These are phyloP conservation scores for Nicotiana attenuata DNA, from an alignment of 257 asterid genomes.

Conservation along the genomic window DNA sequence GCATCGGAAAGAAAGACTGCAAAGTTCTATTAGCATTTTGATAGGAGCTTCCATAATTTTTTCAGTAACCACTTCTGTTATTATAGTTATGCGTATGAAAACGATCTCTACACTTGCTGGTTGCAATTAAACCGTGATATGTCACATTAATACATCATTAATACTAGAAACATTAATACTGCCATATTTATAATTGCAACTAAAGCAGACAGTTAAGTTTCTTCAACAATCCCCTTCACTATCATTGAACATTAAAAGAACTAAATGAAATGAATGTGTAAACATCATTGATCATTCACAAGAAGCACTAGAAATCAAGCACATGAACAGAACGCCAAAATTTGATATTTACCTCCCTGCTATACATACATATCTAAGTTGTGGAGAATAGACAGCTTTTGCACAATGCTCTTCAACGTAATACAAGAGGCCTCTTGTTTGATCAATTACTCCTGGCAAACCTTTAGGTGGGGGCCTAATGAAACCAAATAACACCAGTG, in stretches of 20 bases:
- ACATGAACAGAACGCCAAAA: neutral
- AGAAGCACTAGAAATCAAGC: neutral
- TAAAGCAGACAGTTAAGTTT: neutral
- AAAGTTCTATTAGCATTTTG: neutral
- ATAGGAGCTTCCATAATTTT: neutral
- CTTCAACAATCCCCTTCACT: neutral
- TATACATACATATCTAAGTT: slow-evolving; percentile 81
- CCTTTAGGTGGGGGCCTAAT: slow-evolving; percentile 84
- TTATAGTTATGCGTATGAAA: no score
- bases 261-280: neutral
- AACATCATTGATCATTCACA: neutral
- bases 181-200: neutral
- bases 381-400: slow-evolving; percentile 73
- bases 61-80: no score
- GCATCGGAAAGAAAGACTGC: neutral
- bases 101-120: no score
- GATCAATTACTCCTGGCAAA: slow-evolving; percentile 85
- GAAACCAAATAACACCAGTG: slow-evolving; percentile 7
- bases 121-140: no score
- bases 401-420: slow-evolving; percentile 75
- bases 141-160: no score
- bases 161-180: no score
- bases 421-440: slow-evolving; percentile 88
- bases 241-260: neutral
- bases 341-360: slow-evolving; percentile 75